Conservation (phyloP, 148 eudicot species). For the Camellia japonica region DNA sequence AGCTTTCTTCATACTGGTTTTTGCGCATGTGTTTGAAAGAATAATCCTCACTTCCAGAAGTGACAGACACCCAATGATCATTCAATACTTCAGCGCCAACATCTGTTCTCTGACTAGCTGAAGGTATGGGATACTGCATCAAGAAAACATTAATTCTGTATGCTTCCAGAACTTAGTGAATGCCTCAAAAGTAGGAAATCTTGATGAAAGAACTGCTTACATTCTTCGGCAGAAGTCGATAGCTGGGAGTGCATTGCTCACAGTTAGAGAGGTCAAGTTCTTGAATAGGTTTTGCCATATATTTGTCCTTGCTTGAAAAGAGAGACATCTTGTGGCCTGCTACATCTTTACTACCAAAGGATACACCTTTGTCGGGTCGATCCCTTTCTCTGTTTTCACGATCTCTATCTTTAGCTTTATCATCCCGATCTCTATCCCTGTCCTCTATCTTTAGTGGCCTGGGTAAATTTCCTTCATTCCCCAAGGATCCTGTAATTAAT, state of each 20-base stretch:
- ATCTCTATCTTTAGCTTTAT: constrained; percentile 44
- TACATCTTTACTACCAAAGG: constrained; percentile 46
- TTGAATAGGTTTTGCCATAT: constrained; percentile 56
- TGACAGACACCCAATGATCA: constrained; percentile 95
- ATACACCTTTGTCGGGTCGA: constrained; percentile 45
- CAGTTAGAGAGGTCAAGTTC: constrained; percentile 60
- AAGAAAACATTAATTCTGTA: constrained; percentile 16
- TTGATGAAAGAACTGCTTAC: constrained; percentile 33
- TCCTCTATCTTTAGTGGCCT: constrained; percentile 36
- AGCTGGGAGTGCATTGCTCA: constrained; percentile 90
- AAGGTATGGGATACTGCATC: constrained; percentile 79
- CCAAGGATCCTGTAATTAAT: constrained; percentile 29
- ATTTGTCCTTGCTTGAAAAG: constrained; percentile 50
- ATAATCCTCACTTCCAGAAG: constrained; percentile 98
- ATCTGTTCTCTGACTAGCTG: constrained; percentile 79
- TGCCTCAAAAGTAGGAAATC: constrained; percentile 7
- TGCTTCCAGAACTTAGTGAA: constrained; percentile 13
- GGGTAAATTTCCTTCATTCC: constrained; percentile 28
- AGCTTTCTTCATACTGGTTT: constrained; percentile 95
- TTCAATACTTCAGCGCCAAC: constrained; percentile 76
- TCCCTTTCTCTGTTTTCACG: constrained; percentile 59
- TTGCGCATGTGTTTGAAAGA: constrained; percentile 98
- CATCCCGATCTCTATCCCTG: constrained; percentile 44
- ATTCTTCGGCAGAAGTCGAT: constrained; percentile 85
- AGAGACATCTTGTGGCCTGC: constrained; percentile 43